Evolutionary conservation across 306 rosid genomes (phyloP).

Genomic region (Psophocarpus tetragonolobus): DNA sequence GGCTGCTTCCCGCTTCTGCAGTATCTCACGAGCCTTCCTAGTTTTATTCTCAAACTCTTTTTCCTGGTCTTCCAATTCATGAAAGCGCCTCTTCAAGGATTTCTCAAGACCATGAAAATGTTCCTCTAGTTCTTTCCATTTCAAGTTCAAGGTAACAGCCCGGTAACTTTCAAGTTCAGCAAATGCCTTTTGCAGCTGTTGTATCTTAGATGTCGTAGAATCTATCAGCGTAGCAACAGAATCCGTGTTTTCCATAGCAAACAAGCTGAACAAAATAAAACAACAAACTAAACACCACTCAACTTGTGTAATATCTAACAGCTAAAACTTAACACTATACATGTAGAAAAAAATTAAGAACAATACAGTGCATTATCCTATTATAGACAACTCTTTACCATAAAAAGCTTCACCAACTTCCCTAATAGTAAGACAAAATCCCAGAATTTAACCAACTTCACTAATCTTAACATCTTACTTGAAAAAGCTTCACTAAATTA

Average conservation of each 20-base stretch:
- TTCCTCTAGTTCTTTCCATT: conserved; percentile 97
- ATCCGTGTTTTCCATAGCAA: conserved; percentile 76
- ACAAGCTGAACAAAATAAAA: conserved; percentile 45
- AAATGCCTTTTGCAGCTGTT: conserved; percentile 95
- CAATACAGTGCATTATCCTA: not conserved
- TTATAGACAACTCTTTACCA: not conserved
- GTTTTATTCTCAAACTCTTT: conserved; percentile 80
- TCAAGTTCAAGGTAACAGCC: conserved; percentile 80
- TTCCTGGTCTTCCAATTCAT: conserved; percentile 96
- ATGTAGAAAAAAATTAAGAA: not conserved
- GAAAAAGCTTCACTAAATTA: not conserved
- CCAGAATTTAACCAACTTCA: not conserved
- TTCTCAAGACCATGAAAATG: conserved; percentile 95
- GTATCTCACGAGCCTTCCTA: conserved; percentile 56
- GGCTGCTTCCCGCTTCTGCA: conserved; percentile 71
- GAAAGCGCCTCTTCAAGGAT: conserved; percentile 93
- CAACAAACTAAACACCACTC: conserved; percentile 21
- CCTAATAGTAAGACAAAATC: not conserved
- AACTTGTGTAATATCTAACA: not conserved
- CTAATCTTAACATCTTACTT: not conserved
- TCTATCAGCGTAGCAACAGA: conserved; percentile 79
- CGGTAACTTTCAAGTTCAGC: conserved; percentile 98
- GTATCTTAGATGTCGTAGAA: conserved; percentile 89
- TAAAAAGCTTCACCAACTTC: conserved; percentile 1
- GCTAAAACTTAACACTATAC: not conserved